These are phyloP conservation scores for Hypomontagnella monticulosa DNA, from an alignment of 495 filamentous ascomycete species.

Conservation along the genomic window DNA sequence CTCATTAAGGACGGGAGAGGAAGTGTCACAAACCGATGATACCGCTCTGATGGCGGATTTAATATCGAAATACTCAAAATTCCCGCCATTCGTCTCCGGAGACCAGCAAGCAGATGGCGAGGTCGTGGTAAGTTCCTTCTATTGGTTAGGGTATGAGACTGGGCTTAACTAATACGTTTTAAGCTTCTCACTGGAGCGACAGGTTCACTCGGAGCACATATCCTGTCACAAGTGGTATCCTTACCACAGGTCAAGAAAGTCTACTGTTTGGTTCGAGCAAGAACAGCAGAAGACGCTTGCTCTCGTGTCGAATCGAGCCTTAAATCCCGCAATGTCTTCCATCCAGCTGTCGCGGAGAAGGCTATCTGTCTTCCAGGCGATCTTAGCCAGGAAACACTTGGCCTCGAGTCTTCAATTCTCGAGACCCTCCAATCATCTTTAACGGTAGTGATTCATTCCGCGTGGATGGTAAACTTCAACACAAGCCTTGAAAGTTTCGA, in stretches of 20 bases:
- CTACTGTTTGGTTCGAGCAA: conserved; percentile 63
- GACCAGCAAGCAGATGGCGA: conserved; percentile 16
- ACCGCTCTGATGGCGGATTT: conserved; percentile 49
- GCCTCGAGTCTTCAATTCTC: conserved; percentile 53
- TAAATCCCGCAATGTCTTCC: conserved; percentile 30
- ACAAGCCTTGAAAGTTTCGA: conserved; percentile 53
- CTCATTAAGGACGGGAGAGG: conserved; percentile 40
- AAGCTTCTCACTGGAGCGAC: conserved; percentile 66
- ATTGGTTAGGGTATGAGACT: background rate
- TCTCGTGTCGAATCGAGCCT: conserved; percentile 41
- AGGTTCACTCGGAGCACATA: conserved; percentile 67
- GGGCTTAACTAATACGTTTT: conserved; percentile 45
- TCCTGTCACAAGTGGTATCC: conserved; percentile 56
- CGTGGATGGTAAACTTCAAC: conserved; percentile 70
- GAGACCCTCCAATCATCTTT: conserved; percentile 50
- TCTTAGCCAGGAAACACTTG: conserved; percentile 53
- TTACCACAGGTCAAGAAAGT: conserved; percentile 51
- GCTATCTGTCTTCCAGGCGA: conserved; percentile 57
- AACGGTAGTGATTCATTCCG: conserved; percentile 64
- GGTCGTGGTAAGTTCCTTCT: conserved; percentile 37
- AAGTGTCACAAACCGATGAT: conserved; percentile 37
- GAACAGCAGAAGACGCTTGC: conserved; percentile 9
- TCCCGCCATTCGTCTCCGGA: conserved; percentile 34
- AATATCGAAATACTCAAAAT: conserved; percentile 50
- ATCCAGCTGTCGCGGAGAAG: conserved; percentile 43